These are phyloP conservation scores for Hypericum perforatum DNA, from an alignment of 345 rosid genomes.

Conservation along the genomic window DNA sequence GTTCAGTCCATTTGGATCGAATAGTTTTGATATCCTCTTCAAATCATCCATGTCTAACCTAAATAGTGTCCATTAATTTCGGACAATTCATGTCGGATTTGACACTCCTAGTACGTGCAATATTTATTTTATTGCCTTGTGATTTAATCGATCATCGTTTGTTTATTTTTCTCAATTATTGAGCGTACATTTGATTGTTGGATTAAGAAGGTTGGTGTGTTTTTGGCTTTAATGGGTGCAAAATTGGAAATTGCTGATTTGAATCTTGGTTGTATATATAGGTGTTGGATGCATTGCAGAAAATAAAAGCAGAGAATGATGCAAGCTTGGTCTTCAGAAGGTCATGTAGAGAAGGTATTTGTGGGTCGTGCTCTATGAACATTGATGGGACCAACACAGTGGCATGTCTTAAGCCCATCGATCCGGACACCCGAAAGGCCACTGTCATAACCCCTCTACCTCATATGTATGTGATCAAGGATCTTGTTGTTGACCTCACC, in stretches of 20 bases:
- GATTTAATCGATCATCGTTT: no score
- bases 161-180: no score
- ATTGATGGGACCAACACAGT: constrained; percentile 59
- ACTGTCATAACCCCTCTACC: constrained; percentile 56
- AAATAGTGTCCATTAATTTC: no score
- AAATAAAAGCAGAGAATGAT: constrained; percentile 62
- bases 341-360: constrained; percentile 69
- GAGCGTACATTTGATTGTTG: no score
- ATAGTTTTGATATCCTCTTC: no score
- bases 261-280: neutral
- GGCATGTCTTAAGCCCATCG: constrained; percentile 55
- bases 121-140: no score
- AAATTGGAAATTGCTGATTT: neutral
- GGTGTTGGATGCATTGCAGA: constrained; percentile 63
- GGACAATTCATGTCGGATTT: no score
- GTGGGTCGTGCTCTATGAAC: constrained; percentile 69
- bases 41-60: no score
- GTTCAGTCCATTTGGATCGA: no score
- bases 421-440: constrained; percentile 31
- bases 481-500: constrained; percentile 60
- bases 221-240: no score
- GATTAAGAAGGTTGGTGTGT: no score
- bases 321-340: constrained; percentile 47
- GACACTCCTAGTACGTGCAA: no score
- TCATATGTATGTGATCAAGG: constrained; percentile 58